Percentiles rank a stretch among this genome's conserved stretches.
Conservation (phyloP, 768 basidiomycete genomes). For the Dioszegia hungarica region DNA sequence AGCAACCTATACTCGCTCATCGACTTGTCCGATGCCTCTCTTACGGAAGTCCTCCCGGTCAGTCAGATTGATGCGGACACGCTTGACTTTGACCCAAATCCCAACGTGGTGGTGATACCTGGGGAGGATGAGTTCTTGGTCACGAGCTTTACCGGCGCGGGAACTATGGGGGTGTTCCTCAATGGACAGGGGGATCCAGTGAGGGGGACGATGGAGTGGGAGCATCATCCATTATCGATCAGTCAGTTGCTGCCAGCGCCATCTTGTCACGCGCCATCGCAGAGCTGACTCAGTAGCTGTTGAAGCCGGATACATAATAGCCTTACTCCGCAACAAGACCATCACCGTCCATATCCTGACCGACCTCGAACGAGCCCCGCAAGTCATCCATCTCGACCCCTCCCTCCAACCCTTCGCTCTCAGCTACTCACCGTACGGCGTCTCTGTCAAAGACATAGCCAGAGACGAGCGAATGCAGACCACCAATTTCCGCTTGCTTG, state of each 20-base stretch:
- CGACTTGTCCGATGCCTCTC: constrained; percentile 65
- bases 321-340: constrained; percentile 70
- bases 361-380: constrained; percentile 57
- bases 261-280: not conserved
- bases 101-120: constrained; percentile 64
- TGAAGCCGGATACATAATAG: constrained; percentile 74
- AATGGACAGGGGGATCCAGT: constrained; percentile 80
- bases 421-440: constrained; percentile 44
- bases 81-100: constrained; percentile 32
- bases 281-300: constrained; percentile 55
- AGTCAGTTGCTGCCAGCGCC: constrained; percentile 57
- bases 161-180: constrained; percentile 80
- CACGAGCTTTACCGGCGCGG: constrained; percentile 73
- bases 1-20: constrained; percentile 63
- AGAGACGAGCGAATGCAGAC: constrained; percentile 34
- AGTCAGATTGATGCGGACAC: constrained; percentile 59
- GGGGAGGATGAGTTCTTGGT: constrained; percentile 76
- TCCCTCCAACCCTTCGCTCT: constrained; percentile 28
- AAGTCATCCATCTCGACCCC: constrained; percentile 60
- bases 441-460: constrained; percentile 29
- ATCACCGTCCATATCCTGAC: constrained; percentile 74
- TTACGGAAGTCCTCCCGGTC: constrained; percentile 71
- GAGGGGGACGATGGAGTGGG: constrained; percentile 83
- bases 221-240: constrained; percentile 66
- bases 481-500: constrained; percentile 22